A percentile compares a stretch with the other conserved stretches of the same genome.
Evolutionary conservation across 768 basidiomycete genomes (phyloP).

Genomic region (Lyophyllum shimeji): DNA sequence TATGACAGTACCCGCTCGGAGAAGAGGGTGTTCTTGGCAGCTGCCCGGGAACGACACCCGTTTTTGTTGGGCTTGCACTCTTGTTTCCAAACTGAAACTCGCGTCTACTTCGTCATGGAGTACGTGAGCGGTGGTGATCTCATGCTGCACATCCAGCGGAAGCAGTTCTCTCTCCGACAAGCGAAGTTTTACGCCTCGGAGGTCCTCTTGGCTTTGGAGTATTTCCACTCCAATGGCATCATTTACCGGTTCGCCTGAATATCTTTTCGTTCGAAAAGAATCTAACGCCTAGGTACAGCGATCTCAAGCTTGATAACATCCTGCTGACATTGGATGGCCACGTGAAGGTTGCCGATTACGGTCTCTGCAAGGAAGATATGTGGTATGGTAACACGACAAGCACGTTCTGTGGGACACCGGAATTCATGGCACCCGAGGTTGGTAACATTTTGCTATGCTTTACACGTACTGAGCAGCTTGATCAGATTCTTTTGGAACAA

Average conservation of each 20-base stretch:
- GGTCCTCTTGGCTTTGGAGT: constrained; percentile 92
- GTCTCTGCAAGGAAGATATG: constrained; percentile 99
- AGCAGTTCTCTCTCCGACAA: constrained; percentile 97
- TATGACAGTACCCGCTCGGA: constrained; percentile 88
- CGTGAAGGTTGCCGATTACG: constrained; percentile 98
- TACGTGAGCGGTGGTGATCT: constrained; percentile 98
- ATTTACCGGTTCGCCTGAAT: constrained; percentile 80
- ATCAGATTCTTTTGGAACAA: constrained; percentile 96
- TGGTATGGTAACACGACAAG: constrained; percentile 94
- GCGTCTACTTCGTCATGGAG: constrained; percentile 99
- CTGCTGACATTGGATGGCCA: constrained; percentile 95
- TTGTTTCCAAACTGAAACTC: constrained; percentile 99
- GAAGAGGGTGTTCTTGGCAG: constrained; percentile 96
- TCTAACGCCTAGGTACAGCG: constrained; percentile 45
- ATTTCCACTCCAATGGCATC: constrained; percentile 98
- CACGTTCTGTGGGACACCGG: constrained; percentile 99
- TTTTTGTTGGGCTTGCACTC: constrained; percentile 97
- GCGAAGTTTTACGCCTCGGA: constrained; percentile 99
- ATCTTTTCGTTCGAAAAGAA: not conserved
- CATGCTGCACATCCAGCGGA: constrained; percentile 98
- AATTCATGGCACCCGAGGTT: constrained; percentile 99
- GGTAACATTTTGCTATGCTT: constrained; percentile 11
- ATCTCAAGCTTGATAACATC: constrained; percentile 98
- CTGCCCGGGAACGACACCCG: constrained; percentile 95
- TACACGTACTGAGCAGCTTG: not conserved